Conservation (phyloP, 768 basidiomycete genomes). For the Suillus fuscotomentosus region DNA sequence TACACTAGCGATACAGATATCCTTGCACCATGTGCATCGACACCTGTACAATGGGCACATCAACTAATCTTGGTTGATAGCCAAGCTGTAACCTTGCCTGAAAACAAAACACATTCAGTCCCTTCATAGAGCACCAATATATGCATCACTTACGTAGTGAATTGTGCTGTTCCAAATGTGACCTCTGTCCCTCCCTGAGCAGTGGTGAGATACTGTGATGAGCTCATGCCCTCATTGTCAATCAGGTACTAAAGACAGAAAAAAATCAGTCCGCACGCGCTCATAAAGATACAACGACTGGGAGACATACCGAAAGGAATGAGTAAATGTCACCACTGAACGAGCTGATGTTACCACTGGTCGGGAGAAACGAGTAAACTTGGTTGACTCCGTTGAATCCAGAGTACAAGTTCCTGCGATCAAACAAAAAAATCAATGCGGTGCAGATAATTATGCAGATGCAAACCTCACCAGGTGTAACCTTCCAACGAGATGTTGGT, state of each 20-base stretch:
- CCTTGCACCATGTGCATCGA: not conserved
- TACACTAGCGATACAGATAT: not conserved
- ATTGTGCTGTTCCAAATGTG: slow-evolving; percentile 49
- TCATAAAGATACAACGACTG: not conserved
- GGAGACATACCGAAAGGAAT: slow-evolving; percentile 46
- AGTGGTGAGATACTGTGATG: slow-evolving; percentile 55
- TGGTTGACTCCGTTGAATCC: slow-evolving; percentile 54
- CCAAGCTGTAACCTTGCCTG: slow-evolving; percentile 45
- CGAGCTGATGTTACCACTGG: slow-evolving; percentile 34
- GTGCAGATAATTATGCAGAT: not conserved
- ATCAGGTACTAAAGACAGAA: slow-evolving; percentile 45
- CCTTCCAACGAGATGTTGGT: slow-evolving; percentile 44
- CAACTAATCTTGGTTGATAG: slow-evolving; percentile 35
- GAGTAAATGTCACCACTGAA: slow-evolving; percentile 54
- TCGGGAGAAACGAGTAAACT: slow-evolving; percentile 50
- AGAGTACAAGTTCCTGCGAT: slow-evolving; percentile 49
- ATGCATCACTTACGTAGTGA: slow-evolving; percentile 45
- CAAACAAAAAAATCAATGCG: not conserved
- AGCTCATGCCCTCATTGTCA: slow-evolving; percentile 38
- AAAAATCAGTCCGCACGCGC: not conserved
- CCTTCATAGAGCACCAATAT: not conserved
- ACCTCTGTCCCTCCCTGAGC: slow-evolving; percentile 65
- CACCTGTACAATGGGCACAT: not conserved
- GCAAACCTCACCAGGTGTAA: slow-evolving; percentile 42
- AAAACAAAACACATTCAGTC: not conserved